Base-by-base conservation (phyloP, 306 rosid species). In the Carpinus fangiana region DNA sequence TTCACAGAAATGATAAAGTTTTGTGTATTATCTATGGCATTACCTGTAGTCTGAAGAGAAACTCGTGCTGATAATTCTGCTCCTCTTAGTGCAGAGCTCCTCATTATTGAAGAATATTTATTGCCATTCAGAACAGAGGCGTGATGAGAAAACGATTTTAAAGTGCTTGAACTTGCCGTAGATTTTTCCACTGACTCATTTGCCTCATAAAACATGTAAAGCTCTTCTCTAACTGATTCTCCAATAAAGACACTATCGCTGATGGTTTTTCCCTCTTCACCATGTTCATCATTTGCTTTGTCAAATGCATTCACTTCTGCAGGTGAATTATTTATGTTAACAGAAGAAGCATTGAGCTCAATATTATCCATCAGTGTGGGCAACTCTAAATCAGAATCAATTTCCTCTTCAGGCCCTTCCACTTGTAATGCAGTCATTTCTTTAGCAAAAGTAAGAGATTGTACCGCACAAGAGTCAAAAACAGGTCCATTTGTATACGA, bases 131-230 rank as follows among this genome's bases (percentile, higher is more conserved):
- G 43, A 73, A 69, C 64, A 75, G 89, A 82, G 70, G 84, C 81
- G 73, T 46, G 74, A 12, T 88, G 73, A 79, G 89, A 84, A 61
- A 72, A 78, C 28, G 86, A 57, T 50, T 80, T 82, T 46, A 83
- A 46, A 87, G 84, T 78, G 60, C 84, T 82, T 47, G 85, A 41
- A 36, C 87, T 85, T 52, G 75, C 68, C 78, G 61, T 78, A 65
- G 83, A 82, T 52, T 79, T 83, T 2, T 23, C 43, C 52, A 74
- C 76, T 12, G 83, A 68, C 64, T 81, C 80, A 70, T 81, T 87
- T 48, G 55, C 85, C 79, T 88, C 86, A 77, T 90, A 95, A 81
- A 95, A 91, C 90, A 84, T 87, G 89, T 95, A 87, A 78, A 95
- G 89, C 82, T 88, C 96, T 71, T 93, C 85, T 83, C 97, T 93